Evolutionary conservation across 345 rosid genomes (phyloP).

Genomic region (Viola odorata): DNA sequence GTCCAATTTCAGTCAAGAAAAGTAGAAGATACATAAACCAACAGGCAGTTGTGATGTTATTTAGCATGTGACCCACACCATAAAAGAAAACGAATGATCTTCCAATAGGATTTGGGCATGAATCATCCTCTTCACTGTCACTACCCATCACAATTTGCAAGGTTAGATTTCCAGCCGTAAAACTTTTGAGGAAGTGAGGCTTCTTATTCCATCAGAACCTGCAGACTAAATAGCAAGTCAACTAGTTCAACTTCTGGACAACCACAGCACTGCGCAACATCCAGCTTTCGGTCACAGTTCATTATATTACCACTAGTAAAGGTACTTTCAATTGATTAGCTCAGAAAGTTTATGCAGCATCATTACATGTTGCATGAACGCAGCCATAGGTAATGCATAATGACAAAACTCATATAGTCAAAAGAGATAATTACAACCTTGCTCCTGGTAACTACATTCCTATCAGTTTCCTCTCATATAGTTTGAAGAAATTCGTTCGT

Average conservation of each 20-base stretch:
- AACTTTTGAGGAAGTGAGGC: not conserved
- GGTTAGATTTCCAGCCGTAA: not conserved
- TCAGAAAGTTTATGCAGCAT: not conserved
- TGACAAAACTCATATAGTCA: too few species aligned
- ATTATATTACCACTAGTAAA: not conserved
- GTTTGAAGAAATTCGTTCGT: not conserved
- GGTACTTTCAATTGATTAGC: slow-evolving; percentile 9
- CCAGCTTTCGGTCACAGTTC: not conserved
- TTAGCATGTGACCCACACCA: slow-evolving; percentile 94
- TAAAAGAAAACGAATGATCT: slow-evolving; percentile 70
- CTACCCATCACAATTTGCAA: slow-evolving; percentile 21
- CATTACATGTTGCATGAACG: too few species aligned
- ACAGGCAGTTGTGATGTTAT: slow-evolving; percentile 92
- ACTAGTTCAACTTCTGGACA: not conserved
- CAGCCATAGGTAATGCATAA: not conserved
- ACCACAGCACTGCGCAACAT: not conserved
- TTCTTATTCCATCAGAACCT: slow-evolving; percentile 6
- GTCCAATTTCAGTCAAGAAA: slow-evolving; percentile 84
- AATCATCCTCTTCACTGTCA: slow-evolving; percentile 38
- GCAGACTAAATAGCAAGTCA: not conserved
- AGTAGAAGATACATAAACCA: slow-evolving; percentile 94
- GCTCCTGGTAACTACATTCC: not conserved
- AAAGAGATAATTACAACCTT: not conserved
- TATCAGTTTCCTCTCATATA: too few species aligned
- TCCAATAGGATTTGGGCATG: slow-evolving; percentile 51